Evolutionary conservation across 73 alveolate genomes (phyloP), one percentile per base, ranked within the genome.

Genomic region (Paramecium octaurelia): DNA sequence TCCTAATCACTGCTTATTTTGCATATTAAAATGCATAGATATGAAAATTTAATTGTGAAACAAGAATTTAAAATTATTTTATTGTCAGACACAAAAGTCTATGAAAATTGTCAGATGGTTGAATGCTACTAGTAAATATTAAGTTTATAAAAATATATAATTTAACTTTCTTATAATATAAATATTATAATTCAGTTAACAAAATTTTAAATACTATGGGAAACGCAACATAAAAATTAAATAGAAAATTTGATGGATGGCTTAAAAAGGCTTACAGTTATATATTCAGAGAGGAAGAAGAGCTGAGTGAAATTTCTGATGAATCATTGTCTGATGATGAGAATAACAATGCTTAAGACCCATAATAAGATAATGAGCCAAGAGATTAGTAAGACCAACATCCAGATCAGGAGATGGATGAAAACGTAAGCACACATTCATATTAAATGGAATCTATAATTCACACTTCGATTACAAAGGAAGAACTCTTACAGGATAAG

Each of bases 1-100:
- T 76, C 71, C 31, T 23, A 80, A 80, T 80, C 91, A n/a, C 27
- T 80, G 5, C 12, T 80, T 42, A 44, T 76, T 80, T 54, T 80
- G 44, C 24, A 14, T 21, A 75, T 75, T 11, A 44, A 0, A 3
- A 29, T 48, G 2, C 5, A 48, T 10, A 18, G 5, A 6, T 0
- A 43, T 36, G 69, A 4, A 20, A 12, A 11, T 2, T 23, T 80
- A 48, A 10, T 43, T 2, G 31, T 11, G 34, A 10, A 46, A 43
- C 0, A 40, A 8, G 73, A 44, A 80, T 20, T 27, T 18, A 80
- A 43, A 48, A 73, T 36, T 54, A 80, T 80, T 80, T 80, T 27
- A 35, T 21, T 38, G 77, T 43, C 10, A 80, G 35, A 44, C 31
- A 9, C 14, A 0, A 80, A 46, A 35, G 76, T 7, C 9, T 80